Conservation (phyloP, 169 alveolate species). For the Plasmodium chabaudi region DNA sequence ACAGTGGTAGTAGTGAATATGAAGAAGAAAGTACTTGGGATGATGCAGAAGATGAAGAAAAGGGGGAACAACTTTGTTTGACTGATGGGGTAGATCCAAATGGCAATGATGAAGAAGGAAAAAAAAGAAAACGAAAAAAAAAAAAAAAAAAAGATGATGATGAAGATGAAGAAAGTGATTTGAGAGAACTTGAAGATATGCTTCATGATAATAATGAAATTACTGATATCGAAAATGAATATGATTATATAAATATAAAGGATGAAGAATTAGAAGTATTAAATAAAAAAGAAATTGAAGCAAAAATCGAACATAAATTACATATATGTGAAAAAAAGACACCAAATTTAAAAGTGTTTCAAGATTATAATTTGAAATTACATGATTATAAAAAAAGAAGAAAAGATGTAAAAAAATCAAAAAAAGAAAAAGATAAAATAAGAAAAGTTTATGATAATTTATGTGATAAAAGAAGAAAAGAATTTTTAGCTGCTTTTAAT, state of each 20-base stretch:
- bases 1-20: background rate
- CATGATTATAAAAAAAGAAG: constrained; percentile 78
- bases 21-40: background rate
- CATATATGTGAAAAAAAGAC: constrained; percentile 72
- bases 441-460: constrained; percentile 76
- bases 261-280: constrained; percentile 76
- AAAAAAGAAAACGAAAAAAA: constrained; percentile 24
- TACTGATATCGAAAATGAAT: constrained; percentile 48
- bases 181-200: constrained; percentile 54
- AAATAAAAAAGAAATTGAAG: constrained; percentile 79
- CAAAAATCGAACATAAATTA: constrained; percentile 80
- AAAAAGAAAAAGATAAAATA: constrained; percentile 78
- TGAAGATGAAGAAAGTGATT: constrained; percentile 22
- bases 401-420: constrained; percentile 77
- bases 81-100: background rate
- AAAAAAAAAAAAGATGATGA: constrained; percentile 33
- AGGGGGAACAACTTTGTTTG: background rate
- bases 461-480: constrained; percentile 82
- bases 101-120: constrained; percentile 26
- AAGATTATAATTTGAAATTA: constrained; percentile 78
- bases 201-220: constrained; percentile 48
- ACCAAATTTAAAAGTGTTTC: constrained; percentile 78
- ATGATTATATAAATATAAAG: constrained; percentile 72
- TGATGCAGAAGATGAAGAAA: background rate
- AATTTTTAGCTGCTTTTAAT: constrained; percentile 88